phyloP scores from a whole-genome alignment of 495 filamentous ascomycete genomes.

The Penicillium taxi region DNA sequence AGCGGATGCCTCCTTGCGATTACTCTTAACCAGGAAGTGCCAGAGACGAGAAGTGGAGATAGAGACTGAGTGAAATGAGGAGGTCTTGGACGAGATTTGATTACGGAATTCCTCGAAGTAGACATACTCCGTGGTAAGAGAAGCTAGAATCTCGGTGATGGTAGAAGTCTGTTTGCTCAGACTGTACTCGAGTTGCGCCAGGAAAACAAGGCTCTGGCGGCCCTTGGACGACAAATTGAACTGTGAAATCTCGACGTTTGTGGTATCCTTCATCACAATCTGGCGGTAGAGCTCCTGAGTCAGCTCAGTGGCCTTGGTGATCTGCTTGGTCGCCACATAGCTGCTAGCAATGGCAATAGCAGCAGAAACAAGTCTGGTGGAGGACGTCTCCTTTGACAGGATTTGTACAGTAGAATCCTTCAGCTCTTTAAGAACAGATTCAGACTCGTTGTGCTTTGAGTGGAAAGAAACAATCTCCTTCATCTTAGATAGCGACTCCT shows the following conservation, averaged over 20 bases:
- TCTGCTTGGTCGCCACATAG: constrained; percentile 25
- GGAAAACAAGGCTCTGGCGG: constrained; percentile 31
- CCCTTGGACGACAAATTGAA: constrained; percentile 22
- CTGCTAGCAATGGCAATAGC: constrained; percentile 27
- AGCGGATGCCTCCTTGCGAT: constrained; percentile 14
- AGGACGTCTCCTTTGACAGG: constrained; percentile 22
- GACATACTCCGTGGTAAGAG: constrained; percentile 28
- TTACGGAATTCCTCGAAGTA: constrained; percentile 34
- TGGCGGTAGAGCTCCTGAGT: constrained; percentile 32
- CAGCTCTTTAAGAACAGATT: constrained; percentile 20
- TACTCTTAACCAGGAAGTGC: constrained; percentile 22
- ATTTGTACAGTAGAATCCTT: constrained; percentile 28
- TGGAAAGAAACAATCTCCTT: constrained; percentile 27
- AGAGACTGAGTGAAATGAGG: constrained; percentile 21
- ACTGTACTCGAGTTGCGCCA: constrained; percentile 33
- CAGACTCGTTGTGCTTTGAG: constrained; percentile 19
- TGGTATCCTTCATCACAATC: constrained; percentile 21
- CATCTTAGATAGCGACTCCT: constrained; percentile 29
- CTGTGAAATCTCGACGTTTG: constrained; percentile 13
- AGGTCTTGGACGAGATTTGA: constrained; percentile 20
- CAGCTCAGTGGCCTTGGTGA: constrained; percentile 23
- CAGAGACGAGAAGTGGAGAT: constrained; percentile 24
- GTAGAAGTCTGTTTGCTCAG: constrained; percentile 20
- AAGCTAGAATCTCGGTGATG: constrained; percentile 30
- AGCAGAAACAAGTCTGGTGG: constrained; percentile 21